A percentile compares a stretch with the other conserved stretches of the same genome.
Conservation (phyloP, 805 yeast species). For the Pichia membranifaciens region DNA sequence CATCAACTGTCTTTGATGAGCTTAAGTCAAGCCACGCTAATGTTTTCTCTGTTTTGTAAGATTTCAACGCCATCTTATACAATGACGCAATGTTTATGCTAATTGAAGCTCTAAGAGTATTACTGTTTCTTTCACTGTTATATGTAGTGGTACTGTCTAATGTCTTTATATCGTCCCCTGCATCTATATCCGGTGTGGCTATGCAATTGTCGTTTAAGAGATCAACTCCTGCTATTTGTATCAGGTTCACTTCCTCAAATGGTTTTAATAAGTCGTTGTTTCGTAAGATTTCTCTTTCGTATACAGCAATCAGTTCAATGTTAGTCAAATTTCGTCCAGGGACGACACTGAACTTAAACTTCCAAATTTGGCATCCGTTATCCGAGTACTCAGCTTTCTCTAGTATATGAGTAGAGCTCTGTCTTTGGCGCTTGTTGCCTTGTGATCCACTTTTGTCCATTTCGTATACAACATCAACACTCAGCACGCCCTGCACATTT, state of each 20-base stretch:
- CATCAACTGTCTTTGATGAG: constrained; percentile 17
- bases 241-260: constrained; percentile 8
- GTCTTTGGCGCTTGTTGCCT: background rate
- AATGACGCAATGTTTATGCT: constrained; percentile 18
- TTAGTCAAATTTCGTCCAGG: constrained; percentile 20
- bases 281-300: constrained; percentile 12
- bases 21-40: constrained; percentile 24
- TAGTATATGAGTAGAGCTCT: too few species aligned
- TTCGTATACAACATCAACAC: constrained; percentile 4
- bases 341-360: constrained; percentile 11
- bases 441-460: background rate
- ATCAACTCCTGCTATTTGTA: constrained; percentile 16
- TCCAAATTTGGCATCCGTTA: constrained; percentile 15
- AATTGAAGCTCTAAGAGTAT: constrained; percentile 9
- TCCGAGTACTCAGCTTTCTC: constrained; percentile 7
- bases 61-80: constrained; percentile 26
- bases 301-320: constrained; percentile 17
- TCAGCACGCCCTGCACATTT: background rate
- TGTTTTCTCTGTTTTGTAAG: constrained; percentile 23
- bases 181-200: background rate
- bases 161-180: background rate
- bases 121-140: background rate
- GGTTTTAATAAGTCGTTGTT: constrained; percentile 10
- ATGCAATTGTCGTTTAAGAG: constrained; percentile 7
- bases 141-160: background rate